A percentile compares a stretch with the other conserved stretches of the same genome.
These are phyloP conservation scores for Russula emetica DNA, from an alignment of 768 basidiomycete species.

Conservation along the genomic window DNA sequence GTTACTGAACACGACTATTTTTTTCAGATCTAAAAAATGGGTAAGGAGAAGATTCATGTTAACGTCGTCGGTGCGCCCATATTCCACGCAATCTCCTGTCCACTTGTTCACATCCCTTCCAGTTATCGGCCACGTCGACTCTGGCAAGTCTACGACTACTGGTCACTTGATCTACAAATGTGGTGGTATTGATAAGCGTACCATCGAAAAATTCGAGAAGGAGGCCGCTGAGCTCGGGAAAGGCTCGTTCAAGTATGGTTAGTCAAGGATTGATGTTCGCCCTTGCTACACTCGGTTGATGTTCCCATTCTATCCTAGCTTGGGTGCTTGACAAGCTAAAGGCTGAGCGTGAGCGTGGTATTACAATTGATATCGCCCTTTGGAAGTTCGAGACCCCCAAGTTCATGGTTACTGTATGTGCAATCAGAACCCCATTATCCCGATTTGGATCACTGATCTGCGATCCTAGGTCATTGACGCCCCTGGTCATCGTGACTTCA, in stretches of 20 bases:
- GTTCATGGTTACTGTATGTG: conserved; percentile 83
- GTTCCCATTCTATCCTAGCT: conserved; percentile 48
- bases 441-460: conserved; percentile 20
- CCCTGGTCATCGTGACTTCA: conserved; percentile 99
- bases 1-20: conserved; percentile 15
- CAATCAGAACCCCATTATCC: conserved; percentile 13
- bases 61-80: conserved; percentile 86
- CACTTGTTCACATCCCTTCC: conserved; percentile 34
- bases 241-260: conserved; percentile 97
- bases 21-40: conserved; percentile 70
- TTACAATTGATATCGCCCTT: conserved; percentile 99
- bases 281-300: conserved; percentile 24
- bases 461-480: conserved; percentile 87
- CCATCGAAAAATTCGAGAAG: conserved; percentile 99
- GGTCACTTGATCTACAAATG: conserved; percentile 99
- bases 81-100: conserved; percentile 29
- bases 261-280: conserved; percentile 33
- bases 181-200: conserved; percentile 99
- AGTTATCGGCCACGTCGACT: conserved; percentile 99
- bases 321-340: conserved; percentile 99
- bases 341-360: conserved; percentile 99
- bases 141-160: conserved; percentile 99
- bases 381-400: conserved; percentile 99
- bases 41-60: conserved; percentile 95
- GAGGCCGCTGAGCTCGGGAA: conserved; percentile 99